Base-by-base conservation (phyloP, 2,329 filamentous ascomycete genomes). In the Domatiomyces catenatus region DNA sequence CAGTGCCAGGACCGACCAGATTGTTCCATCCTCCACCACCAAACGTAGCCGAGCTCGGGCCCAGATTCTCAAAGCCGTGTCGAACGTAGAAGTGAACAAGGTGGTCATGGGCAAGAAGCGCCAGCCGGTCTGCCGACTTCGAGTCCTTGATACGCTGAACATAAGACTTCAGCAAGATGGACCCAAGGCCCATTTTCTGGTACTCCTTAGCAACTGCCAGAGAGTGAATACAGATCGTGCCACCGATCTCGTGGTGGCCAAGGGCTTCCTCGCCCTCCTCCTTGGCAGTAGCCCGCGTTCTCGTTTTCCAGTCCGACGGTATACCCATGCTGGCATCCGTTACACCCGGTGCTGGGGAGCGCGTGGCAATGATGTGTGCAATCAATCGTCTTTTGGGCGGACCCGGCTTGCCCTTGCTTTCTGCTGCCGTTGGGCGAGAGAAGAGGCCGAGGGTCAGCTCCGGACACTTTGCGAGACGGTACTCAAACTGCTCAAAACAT, bases 381-480 rank as follows among this genome's bases (percentile, higher is more conserved):
- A 94, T 61, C 75, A 69, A 55, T 75, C 74, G 64, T 70, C 66
- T 68, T 85, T 77, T 58, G 85, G 73, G 39, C 20, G 53, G 26
- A 7, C 43, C 50, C 7, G 57, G 71, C 69, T 57, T 79, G 68
- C 57, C 70, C 64, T 58, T 76, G 64, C 53, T 80, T 83, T 54
- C 75, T 69, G 48, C 75, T 66, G 58, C 70, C 61, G 62, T 74
- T 68, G 60, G 74, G 64, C 60, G 72, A 62, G 83, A 84, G 70
- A 90, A 94, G 50, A 94, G 69, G 24, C 88, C 89, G 48, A 89
- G 72, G 63, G 79, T 83, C 50, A 94, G 75, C 61, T 89, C 84
- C 42, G 84, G 81, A 63, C 84, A 89, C 61, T 72, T 75, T 22
- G 74, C 76, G 22, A 94, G 76, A 54, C 86, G 83, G 67, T 93